Evolutionary conservation across 1,139 yeast species (phyloP).

Genomic region (Waltiozyma solani): DNA sequence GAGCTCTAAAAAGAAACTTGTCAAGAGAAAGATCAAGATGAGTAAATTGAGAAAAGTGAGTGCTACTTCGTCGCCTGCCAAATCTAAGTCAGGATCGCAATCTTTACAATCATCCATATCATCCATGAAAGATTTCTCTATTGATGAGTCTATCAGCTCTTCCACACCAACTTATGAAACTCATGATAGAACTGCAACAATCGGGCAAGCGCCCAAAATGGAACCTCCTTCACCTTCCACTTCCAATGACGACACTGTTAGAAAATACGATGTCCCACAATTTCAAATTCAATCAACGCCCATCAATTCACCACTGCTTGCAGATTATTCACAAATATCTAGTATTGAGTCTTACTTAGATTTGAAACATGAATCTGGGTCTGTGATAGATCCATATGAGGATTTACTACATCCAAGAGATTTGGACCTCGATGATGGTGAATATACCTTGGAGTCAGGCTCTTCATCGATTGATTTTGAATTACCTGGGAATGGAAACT

Average conservation of each 20-base stretch:
- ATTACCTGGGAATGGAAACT: too few species aligned
- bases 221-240: too few species aligned
- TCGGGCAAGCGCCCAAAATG: too few species aligned
- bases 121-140: background rate
- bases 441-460: too few species aligned
- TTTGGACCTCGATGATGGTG: conserved; percentile 5
- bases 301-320: too few species aligned
- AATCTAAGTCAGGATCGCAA: conserved; percentile 1
- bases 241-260: too few species aligned
- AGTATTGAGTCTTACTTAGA: background rate
- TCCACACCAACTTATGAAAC: background rate
- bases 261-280: too few species aligned
- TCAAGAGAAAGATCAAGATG: conserved; percentile 15
- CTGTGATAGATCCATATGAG: conserved; percentile 13
- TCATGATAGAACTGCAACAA: too few species aligned
- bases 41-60: conserved; percentile 3
- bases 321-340: background rate
- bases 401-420: conserved; percentile 17
- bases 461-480: too few species aligned
- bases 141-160: conserved; percentile 5
- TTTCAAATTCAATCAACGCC: too few species aligned
- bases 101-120: conserved; percentile 8
- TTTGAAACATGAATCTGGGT: background rate
- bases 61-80: background rate
- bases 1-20: background rate